Base-by-base conservation (phyloP, 1,139 yeast species). In the Debaryomyces psychrophilus region DNA sequence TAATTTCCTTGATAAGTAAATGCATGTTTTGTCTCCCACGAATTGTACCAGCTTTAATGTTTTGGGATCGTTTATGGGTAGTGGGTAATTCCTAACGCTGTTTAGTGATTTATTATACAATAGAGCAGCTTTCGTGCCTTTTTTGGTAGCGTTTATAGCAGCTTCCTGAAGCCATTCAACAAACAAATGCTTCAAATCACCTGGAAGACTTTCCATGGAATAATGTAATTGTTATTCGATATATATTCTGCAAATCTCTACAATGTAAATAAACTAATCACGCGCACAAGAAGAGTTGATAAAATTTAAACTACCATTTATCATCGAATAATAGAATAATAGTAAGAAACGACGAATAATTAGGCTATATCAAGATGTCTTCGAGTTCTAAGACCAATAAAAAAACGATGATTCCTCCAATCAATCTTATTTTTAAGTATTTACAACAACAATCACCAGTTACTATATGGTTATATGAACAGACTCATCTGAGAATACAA, bases 381-480 rank as follows among this genome's bases (percentile, higher is more conserved):
- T 52, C 62, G 6, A 38, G 29, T 11, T 43, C 51, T 23, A 48
- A 43, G 25, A 37, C 48, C 3, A 43, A 44, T 5, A 71, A 67
- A 56, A 65, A 67, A 59, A 56, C 70, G 22, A 79, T 85, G 76
- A 79, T 90, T 46, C 96, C 97, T 44, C 99, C 99, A 29, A 90
- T 92, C 68, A 92, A 90, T 65, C 82, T 90, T 60, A 82, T 93
- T 46, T 93, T 92, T 74, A 86, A 87, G 65, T 87, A 82, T 61
- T 75, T 93, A 51, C 97, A 92, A 62, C 88, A 86, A 58, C 95
- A 89, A 55, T 73, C 87, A 1, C 71, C 76, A 17, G 97, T 92
- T 34, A 82, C 85, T 18, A 82, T 92, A 37, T 92, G 97, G 97
- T 74, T 92, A 22, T 90, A 77, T 57, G 98, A 93, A 60, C 97